Conservation (phyloP, 805 yeast genomes). For the Lachancea fermentati region DNA sequence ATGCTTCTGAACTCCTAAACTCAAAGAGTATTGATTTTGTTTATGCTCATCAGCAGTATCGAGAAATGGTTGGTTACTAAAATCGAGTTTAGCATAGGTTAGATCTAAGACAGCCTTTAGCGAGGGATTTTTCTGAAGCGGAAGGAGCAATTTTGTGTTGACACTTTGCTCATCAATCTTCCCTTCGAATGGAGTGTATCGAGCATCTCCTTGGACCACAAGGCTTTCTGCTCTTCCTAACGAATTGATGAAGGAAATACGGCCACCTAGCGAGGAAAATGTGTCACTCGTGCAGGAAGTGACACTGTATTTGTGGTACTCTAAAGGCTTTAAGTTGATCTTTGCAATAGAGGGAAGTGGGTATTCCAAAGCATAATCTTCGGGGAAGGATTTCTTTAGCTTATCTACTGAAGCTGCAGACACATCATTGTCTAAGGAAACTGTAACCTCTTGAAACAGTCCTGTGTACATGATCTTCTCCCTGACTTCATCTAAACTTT, state of each 20-base stretch:
- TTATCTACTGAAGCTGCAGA: slow-evolving; percentile 9
- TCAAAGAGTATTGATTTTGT: slow-evolving; percentile 30
- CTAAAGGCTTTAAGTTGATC: slow-evolving; percentile 36
- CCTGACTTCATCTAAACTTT: slow-evolving; percentile 32
- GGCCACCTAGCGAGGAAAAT: slow-evolving; percentile 32
- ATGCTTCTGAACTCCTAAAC: slow-evolving; percentile 49
- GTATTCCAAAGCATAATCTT: slow-evolving; percentile 34
- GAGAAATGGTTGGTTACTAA: slow-evolving; percentile 12
- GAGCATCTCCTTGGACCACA: slow-evolving; percentile 41
- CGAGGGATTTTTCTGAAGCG: slow-evolving; percentile 39
- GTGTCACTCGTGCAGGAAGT: slow-evolving; percentile 34
- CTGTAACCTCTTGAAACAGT: slow-evolving; percentile 38
- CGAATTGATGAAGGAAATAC: slow-evolving; percentile 40
- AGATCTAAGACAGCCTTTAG: slow-evolving; percentile 38
- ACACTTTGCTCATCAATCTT: slow-evolving; percentile 43
- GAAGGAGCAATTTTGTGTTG: slow-evolving; percentile 44
- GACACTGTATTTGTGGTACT: slow-evolving; percentile 25
- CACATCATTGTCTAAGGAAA: slow-evolving; percentile 39
- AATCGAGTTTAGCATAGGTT: slow-evolving; percentile 41
- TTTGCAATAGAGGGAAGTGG: slow-evolving; percentile 43
- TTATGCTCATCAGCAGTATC: slow-evolving; percentile 11
- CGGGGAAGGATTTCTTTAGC: slow-evolving; percentile 13
- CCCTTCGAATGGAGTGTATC: slow-evolving; percentile 43
- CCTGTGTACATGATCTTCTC: slow-evolving; percentile 39
- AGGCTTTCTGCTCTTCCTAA: slow-evolving; percentile 56